phyloP scores from a whole-genome alignment of 306 rosid genomes.

The Dicorynia guianensis region DNA sequence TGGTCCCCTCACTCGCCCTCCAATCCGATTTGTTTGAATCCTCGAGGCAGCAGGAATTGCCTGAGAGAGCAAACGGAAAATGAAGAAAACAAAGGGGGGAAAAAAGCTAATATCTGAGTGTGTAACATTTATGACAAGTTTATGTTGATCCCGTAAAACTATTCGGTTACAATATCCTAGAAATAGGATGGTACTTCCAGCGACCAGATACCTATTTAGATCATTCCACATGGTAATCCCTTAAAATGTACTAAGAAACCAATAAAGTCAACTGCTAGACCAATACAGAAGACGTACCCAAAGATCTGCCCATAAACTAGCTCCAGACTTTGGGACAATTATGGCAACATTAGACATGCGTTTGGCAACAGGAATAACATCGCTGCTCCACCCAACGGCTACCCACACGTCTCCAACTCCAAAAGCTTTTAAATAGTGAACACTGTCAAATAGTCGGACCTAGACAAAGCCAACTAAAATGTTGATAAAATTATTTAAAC shows the following conservation, averaged over 20 bases:
- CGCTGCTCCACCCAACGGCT: constrained; percentile 98
- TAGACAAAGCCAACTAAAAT: constrained; percentile 46
- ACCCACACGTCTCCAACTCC: constrained; percentile 94
- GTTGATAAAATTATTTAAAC: background rate
- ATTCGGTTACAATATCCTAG: background rate
- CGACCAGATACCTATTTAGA: constrained; percentile 11
- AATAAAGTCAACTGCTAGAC: constrained; percentile 20
- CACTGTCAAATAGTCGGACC: constrained; percentile 85
- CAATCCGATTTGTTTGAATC: constrained; percentile 65
- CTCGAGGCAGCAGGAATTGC: constrained; percentile 79
- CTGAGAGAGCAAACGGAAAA: constrained; percentile 47
- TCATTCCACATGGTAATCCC: constrained; percentile 12
- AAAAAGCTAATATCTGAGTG: background rate
- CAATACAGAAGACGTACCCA: constrained; percentile 62
- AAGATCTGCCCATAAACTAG: constrained; percentile 91
- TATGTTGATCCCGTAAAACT: constrained; percentile 15
- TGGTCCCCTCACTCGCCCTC: constrained; percentile 87
- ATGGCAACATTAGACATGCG: constrained; percentile 87
- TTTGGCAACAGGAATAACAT: constrained; percentile 83
- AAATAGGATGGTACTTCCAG: background rate
- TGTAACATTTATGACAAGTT: constrained; percentile 8
- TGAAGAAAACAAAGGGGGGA: background rate
- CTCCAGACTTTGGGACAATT: constrained; percentile 87
- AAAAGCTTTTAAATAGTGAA: constrained; percentile 83
- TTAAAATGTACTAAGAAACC: constrained; percentile 5